Percentiles rank a stretch among this genome's conserved stretches.
Evolutionary conservation across 345 rosid genomes (phyloP).

Genomic region (Limnanthes douglasii): DNA sequence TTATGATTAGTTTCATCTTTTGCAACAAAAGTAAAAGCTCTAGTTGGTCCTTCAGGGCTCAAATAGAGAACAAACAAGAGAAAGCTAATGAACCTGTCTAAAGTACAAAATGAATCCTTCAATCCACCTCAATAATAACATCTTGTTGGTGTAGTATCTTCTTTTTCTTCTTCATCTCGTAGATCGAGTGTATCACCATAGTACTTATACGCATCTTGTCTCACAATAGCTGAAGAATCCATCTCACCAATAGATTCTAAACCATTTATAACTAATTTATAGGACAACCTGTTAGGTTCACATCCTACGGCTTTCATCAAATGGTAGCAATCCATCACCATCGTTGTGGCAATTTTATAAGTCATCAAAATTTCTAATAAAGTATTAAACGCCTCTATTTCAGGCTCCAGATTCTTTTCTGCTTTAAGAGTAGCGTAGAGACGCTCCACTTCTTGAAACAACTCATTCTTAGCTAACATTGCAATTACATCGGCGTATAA

Average conservation of each 20-base stretch:
- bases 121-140: too few relatives aligned
- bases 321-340: slow-evolving; percentile 41
- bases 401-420: slow-evolving; percentile 32
- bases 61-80: too few relatives aligned
- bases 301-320: slow-evolving; percentile 46
- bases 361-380: slow-evolving; percentile 32
- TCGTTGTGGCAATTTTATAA: slow-evolving; percentile 20
- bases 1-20: too few relatives aligned
- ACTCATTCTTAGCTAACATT: slow-evolving; percentile 33
- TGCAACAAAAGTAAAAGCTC: too few relatives aligned
- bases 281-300: slow-evolving; percentile 53
- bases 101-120: too few relatives aligned
- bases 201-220: slow-evolving; percentile 40
- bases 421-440: slow-evolving; percentile 25
- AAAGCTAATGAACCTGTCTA: too few relatives aligned
- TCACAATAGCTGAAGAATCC: slow-evolving; percentile 20
- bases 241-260: slow-evolving; percentile 37
- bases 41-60: too few relatives aligned
- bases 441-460: slow-evolving; percentile 26
- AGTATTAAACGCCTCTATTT: slow-evolving; percentile 32
- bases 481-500: slow-evolving; percentile 40
- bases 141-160: too few relatives aligned
- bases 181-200: slow-evolving; percentile 51
- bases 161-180: slow-evolving; percentile 21
- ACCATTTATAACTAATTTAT: slow-evolving; percentile 38